phyloP scores from a whole-genome alignment of 2,329 filamentous ascomycete genomes.

The Trichoderma arundinaceum region DNA sequence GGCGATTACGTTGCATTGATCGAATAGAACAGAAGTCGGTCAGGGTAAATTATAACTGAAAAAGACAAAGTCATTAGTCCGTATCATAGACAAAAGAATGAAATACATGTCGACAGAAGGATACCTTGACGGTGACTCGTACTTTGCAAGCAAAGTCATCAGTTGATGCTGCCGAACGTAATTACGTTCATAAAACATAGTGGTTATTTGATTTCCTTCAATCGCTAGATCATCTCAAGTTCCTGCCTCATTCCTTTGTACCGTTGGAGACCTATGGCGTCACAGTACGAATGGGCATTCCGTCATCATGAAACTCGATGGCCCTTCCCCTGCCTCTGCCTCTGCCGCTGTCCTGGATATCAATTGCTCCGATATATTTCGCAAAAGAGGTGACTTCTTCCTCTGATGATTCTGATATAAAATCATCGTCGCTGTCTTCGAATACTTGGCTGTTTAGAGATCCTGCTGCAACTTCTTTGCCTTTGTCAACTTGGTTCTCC shows the following conservation, averaged over 20 bases:
- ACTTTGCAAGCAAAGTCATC: neutral
- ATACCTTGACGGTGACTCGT: neutral
- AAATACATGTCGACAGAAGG: neutral
- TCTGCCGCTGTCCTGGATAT: neutral
- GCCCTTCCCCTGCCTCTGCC: neutral
- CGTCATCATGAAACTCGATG: constrained; percentile 23
- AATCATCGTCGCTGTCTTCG: constrained; percentile 22
- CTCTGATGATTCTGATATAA: neutral
- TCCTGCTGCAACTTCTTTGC: neutral
- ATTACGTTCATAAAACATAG: neutral
- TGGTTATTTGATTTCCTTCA: too few relatives aligned
- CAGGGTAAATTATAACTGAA: neutral
- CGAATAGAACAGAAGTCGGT: neutral
- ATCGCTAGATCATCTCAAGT: neutral
- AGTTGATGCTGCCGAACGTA: neutral
- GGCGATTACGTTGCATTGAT: neutral
- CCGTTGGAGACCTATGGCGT: neutral
- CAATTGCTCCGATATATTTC: constrained; percentile 9
- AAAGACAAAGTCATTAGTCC: neutral
- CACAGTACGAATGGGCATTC: constrained; percentile 21
- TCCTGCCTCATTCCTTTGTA: neutral
- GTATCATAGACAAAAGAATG: neutral
- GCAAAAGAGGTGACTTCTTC: constrained; percentile 15
- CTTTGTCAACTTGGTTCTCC: neutral
- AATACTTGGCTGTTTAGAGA: constrained; percentile 26